Evolutionary conservation across 2,329 filamentous ascomycete species (phyloP), one percentile per base, ranked within the genome.

Genomic region (Ophiostoma montium): DNA sequence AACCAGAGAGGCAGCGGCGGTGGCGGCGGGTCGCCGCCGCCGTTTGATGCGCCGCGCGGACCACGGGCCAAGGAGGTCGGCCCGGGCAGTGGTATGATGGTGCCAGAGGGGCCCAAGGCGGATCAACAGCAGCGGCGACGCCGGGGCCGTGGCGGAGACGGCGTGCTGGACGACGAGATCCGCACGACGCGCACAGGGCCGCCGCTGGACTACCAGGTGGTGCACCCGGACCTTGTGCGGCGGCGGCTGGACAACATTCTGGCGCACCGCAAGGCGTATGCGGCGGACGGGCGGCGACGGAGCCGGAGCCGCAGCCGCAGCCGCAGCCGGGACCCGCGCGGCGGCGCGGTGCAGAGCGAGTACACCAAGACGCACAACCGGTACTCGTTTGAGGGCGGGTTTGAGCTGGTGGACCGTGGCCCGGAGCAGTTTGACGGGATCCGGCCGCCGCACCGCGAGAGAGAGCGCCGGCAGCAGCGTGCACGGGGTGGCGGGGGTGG

Each of bases 371-470:
- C 77, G 47, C 76, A 76, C 64, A 79, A 84, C 60, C 72, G 84
- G 31, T 87, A 86, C 61, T 82, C 80, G 0, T 88, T 88, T 57
- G 82, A 87, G 61, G 68, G 80, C 50, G 72, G 70, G 1, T 76
- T 80, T 52, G 59, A 64, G 6, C 78, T 88, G 48, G 82, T 88
- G 41, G 83, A 88, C 61, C 72, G 80, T 48, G 84, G 84, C 13
- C 77, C 77, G 15, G 84, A 88, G 61, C 78, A 81, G 35, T 82
- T 82, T 58, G 66, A 77, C 44, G 78, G 77, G 15, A 79, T 82
- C 52, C 68, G 78, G 21, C 77, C 76, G 21, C 77, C 78, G 1
- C 71, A 75, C 52, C 66, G 74, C 10, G 72, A 76, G 57, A 66
- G 56, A 46, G 67, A 63, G 59, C 64, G 66, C 32, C 59, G 62